phyloP scores from a whole-genome alignment of 352 stramenopile species.

The Phytophthora cryptogea region DNA sequence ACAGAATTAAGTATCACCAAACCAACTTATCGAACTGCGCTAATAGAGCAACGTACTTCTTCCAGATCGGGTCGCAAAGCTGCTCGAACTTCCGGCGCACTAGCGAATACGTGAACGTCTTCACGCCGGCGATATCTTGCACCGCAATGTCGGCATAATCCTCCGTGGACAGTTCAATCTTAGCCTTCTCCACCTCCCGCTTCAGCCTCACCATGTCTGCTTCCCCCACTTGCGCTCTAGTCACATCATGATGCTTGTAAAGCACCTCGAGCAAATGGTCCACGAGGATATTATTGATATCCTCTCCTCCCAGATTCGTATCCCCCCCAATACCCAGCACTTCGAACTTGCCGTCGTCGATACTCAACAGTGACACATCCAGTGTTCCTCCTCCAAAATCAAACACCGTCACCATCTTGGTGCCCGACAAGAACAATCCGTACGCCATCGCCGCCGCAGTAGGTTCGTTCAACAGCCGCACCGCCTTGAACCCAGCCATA shows the following conservation, averaged over 20 bases:
- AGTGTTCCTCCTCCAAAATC: slow-evolving; percentile 98
- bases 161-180: slow-evolving; percentile 67
- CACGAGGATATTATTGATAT: slow-evolving; percentile 95
- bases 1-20: slow-evolving; percentile 3
- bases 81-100: slow-evolving; percentile 97
- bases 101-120: slow-evolving; percentile 75
- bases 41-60: slow-evolving; percentile 69
- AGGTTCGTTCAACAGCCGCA: slow-evolving; percentile 98
- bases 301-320: slow-evolving; percentile 95
- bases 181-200: slow-evolving; percentile 63
- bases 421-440: slow-evolving; percentile 93
- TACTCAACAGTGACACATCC: slow-evolving; percentile 95
- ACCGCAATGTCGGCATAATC: slow-evolving; percentile 51
- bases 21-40: too few species aligned
- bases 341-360: slow-evolving; percentile 97
- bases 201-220: slow-evolving; percentile 68
- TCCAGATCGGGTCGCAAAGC: slow-evolving; percentile 95
- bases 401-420: slow-evolving; percentile 97
- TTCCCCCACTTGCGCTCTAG: slow-evolving; percentile 34
- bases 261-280: slow-evolving; percentile 93
- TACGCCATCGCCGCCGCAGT: slow-evolving; percentile 98
- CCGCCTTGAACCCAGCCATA: slow-evolving; percentile 95
- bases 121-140: slow-evolving; percentile 34
- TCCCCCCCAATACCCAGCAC: slow-evolving; percentile 95
- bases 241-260: slow-evolving; percentile 66